Base-by-base conservation (phyloP, 2,329 filamentous ascomycete genomes). In the Dactylellina cionopaga region DNA sequence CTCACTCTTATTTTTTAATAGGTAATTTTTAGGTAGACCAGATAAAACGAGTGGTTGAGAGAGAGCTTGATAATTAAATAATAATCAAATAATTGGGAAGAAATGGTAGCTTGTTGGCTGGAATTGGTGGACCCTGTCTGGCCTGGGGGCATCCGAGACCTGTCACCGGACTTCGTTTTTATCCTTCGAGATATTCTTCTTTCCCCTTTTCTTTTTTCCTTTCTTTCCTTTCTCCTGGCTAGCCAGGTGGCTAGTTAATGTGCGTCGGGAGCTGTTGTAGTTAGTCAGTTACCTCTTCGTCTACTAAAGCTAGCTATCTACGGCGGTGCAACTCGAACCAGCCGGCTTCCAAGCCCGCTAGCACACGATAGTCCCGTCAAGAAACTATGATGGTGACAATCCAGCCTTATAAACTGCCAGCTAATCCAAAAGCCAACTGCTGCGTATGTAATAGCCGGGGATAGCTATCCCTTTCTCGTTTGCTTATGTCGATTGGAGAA, bases 281-380 rank as follows among this genome's bases (percentile, higher is more conserved):
- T 22, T 15, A 17, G 39, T 44, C 10, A 22, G 39, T 19, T 44
- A n/a, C 56, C 44, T 62, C 43, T 62, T 29, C n/a, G 15, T 15
- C 47, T 37, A 19, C 60, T 49, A 65, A 49, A n/a, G n/a, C n/a
- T n/a, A n/a, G 52, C 64, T 69, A 52, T 69, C 64, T 62, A 52
- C 27, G 64, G 64, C 46, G 27, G 52, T 31, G 43, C 24, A 15
- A 51, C 15, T n/a, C n/a, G n/a, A n/a, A n/a, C n/a, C n/a, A n/a
- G n/a, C n/a, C n/a, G n/a, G 13, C 31, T 13, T 41, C 31, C 44
- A 41, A 46, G 37, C 60, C 41, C 51, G 19, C n/a, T n/a, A n/a
- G n/a, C n/a, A n/a, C n/a, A n/a, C n/a, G 43, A 29, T 39, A 62
- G 46, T 33, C 11, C 27, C 27, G 46, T 10, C n/a, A n/a, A n/a